These are phyloP conservation scores for Epichloe sp. DNA, from an alignment of 2,329 filamentous ascomycete genomes.

Conservation along the genomic window DNA sequence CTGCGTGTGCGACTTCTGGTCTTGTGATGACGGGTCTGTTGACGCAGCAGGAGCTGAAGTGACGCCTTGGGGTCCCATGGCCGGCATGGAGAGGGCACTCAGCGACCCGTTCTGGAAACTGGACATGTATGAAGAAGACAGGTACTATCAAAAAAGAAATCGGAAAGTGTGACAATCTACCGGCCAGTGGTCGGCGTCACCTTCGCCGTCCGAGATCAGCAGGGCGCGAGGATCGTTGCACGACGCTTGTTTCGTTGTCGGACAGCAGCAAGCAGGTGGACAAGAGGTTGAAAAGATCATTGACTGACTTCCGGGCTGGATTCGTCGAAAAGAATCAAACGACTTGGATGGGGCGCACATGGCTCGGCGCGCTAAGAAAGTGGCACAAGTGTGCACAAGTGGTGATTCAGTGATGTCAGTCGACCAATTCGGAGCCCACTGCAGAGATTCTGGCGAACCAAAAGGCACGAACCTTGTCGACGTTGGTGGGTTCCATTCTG, in stretches of 20 bases:
- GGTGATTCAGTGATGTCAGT: constrained; percentile 2
- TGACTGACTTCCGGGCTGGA: background rate
- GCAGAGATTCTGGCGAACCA: no score
- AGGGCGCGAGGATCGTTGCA: background rate
- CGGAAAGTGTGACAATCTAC: background rate
- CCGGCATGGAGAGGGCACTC: constrained; percentile 5
- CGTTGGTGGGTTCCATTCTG: no score
- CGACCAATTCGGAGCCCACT: background rate
- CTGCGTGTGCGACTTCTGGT: constrained; percentile 7
- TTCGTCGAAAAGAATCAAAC: background rate
- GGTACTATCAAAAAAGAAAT: background rate
- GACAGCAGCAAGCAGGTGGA: background rate
- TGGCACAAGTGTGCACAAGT: background rate
- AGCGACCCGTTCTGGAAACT: constrained; percentile 19
- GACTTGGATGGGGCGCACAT: background rate
- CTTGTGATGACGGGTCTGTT: background rate
- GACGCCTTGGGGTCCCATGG: constrained; percentile 6
- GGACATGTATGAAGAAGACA: constrained; percentile 13
- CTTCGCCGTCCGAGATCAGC: background rate
- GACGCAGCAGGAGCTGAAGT: constrained; percentile 7
- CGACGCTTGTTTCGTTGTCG: background rate
- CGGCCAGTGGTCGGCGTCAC: background rate
- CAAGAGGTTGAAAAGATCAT: background rate
- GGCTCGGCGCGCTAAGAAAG: background rate
- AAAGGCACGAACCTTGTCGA: no score